Conservation (phyloP, 257 asterid species). For the Handroanthus guayacan region DNA sequence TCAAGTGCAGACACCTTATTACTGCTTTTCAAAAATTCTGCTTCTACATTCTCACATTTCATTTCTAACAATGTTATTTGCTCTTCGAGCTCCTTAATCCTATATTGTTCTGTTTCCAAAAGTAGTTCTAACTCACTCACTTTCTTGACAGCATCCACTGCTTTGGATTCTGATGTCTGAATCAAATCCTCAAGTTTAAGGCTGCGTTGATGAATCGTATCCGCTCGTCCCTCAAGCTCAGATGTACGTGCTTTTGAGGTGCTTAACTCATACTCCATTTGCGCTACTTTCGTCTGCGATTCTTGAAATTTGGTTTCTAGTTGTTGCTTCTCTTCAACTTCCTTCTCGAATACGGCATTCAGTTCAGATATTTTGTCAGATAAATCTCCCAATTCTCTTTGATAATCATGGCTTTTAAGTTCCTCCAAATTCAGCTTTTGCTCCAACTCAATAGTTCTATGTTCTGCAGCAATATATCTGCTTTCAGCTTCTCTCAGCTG, state of each 20-base stretch:
- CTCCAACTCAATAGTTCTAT: conserved; percentile 57
- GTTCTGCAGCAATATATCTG: conserved; percentile 53
- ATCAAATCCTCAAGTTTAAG: conserved; percentile 62
- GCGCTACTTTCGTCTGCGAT: conserved; percentile 44
- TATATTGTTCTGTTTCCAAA: conserved; percentile 59
- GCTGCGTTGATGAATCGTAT: conserved; percentile 52
- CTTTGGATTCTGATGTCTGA: conserved; percentile 58
- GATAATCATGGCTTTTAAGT: conserved; percentile 51
- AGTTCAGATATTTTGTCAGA: conserved; percentile 51
- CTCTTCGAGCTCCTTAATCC: conserved; percentile 73
- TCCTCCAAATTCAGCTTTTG: conserved; percentile 54
- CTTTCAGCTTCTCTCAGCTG: conserved; percentile 50
- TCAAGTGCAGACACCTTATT: conserved; percentile 53
- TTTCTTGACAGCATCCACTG: conserved; percentile 51
- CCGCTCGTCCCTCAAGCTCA: conserved; percentile 60
- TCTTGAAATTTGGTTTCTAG: conserved; percentile 50
- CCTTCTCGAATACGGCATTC: conserved; percentile 41
- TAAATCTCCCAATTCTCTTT: conserved; percentile 49
- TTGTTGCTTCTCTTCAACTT: conserved; percentile 50
- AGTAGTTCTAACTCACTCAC: conserved; percentile 58
- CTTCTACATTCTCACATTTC: conserved; percentile 47
- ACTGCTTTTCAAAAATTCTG: conserved; percentile 44
- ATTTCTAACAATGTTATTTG: conserved; percentile 49
- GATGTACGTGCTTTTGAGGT: conserved; percentile 42
- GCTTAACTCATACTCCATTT: conserved; percentile 49